Conservation (phyloP, 2,329 filamentous ascomycete genomes). For the Sordariomycetes sp. region DNA sequence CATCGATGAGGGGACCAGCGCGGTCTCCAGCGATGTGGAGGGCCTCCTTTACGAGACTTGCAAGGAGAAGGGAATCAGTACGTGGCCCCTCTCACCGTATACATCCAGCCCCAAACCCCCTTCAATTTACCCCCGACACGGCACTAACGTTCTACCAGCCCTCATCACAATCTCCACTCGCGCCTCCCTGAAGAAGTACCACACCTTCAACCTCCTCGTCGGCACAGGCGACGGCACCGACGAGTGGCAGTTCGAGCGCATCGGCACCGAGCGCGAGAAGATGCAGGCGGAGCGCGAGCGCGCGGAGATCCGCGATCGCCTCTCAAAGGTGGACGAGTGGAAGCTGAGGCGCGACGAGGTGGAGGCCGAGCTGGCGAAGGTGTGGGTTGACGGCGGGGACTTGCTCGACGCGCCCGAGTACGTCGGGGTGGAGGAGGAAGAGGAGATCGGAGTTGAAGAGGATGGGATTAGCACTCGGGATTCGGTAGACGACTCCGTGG, state of each 20-base stretch:
- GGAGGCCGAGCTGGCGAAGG: conserved; percentile 63
- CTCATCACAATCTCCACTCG: conserved; percentile 93
- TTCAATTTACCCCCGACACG: background rate
- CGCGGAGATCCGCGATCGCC: conserved; percentile 66
- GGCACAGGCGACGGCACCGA: conserved; percentile 72
- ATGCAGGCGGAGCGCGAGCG: conserved; percentile 87
- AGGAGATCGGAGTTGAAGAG: background rate
- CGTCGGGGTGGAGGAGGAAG: background rate
- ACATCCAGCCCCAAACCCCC: background rate
- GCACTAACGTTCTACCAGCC: conserved; percentile 31
- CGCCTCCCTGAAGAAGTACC: conserved; percentile 89
- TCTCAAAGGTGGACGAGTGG: conserved; percentile 77
- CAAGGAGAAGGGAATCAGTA: conserved; percentile 88
- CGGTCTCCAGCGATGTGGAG: conserved; percentile 89
- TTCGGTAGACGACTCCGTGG: background rate
- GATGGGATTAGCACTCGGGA: background rate
- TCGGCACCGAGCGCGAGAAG: conserved; percentile 89
- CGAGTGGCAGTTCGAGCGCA: conserved; percentile 86
- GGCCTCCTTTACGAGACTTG: conserved; percentile 85
- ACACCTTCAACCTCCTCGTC: conserved; percentile 81
- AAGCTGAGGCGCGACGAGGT: conserved; percentile 70
- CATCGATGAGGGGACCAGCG: conserved; percentile 90
- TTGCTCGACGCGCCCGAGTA: conserved; percentile 37
- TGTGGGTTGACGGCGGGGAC: conserved; percentile 46
- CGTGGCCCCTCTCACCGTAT: conserved; percentile 23